Evolutionary conservation across 257 asterid species (phyloP).

Genomic region (Linderniella brevidens): DNA sequence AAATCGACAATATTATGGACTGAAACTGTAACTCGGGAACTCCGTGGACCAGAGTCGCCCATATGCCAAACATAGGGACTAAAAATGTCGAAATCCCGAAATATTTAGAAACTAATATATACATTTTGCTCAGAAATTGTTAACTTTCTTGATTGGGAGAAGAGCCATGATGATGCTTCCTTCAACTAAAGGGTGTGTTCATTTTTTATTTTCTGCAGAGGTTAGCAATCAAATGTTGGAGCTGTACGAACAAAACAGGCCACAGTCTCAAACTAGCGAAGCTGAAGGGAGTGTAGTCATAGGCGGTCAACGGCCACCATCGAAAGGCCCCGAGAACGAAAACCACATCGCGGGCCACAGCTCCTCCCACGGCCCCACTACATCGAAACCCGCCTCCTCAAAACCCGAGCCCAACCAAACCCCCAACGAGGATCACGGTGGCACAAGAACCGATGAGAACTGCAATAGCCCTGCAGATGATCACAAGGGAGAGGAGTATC

Average conservation of each 20-base stretch:
- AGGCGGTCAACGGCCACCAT: slow-evolving; percentile 38
- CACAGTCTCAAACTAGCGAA: slow-evolving; percentile 57
- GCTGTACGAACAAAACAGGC: slow-evolving; percentile 62
- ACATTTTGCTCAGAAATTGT: no score
- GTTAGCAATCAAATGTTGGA: slow-evolving; percentile 95
- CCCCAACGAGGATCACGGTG: slow-evolving; percentile 17
- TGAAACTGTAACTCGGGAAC: no score
- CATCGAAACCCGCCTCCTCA: slow-evolving; percentile 26
- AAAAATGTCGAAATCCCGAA: no score
- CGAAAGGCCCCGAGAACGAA: slow-evolving; percentile 34
- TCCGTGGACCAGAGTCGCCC: no score
- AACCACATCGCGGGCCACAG: slow-evolving; percentile 19
- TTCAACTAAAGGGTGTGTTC: no score
- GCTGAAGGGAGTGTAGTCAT: slow-evolving; percentile 58
- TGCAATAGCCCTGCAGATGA: slow-evolving; percentile 3
- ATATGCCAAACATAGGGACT: no score
- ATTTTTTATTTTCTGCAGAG: slow-evolving; percentile 84
- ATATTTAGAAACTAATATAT: no score
- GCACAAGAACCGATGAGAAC: background rate
- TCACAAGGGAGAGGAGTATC: slow-evolving; percentile 20
- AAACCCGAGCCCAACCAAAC: slow-evolving; percentile 24
- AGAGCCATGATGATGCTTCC: no score
- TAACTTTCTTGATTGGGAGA: no score
- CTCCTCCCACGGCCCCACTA: slow-evolving; percentile 30
- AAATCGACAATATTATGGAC: no score